phyloP scores from a whole-genome alignment of 2,329 filamentous ascomycete genomes.

The Aspergillus vadensis region DNA sequence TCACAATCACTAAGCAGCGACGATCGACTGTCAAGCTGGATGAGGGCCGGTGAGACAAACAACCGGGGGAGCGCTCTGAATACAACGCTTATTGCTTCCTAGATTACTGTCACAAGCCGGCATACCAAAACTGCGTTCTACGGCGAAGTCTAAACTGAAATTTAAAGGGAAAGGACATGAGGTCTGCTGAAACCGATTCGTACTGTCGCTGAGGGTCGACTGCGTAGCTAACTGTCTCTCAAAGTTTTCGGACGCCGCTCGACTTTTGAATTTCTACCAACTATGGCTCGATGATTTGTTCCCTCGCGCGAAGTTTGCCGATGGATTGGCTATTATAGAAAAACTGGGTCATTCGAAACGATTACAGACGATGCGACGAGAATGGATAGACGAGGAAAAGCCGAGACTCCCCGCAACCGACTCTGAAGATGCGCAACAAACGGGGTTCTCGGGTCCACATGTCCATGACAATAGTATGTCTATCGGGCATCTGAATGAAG shows the following conservation, averaged over 20 bases:
- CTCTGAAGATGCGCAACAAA: not conserved
- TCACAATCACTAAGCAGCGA: constrained; percentile 76
- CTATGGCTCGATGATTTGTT: constrained; percentile 96
- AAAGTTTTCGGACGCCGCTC: constrained; percentile 79
- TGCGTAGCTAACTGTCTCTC: constrained; percentile 6
- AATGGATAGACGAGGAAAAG: constrained; percentile 77
- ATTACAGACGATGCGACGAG: constrained; percentile 71
- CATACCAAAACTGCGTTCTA: constrained; percentile 76
- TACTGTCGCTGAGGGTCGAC: not conserved
- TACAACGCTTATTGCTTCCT: not conserved
- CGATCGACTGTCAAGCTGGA: constrained; percentile 84
- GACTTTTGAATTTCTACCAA: constrained; percentile 87
- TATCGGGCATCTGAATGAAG: not conserved
- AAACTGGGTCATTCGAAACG: constrained; percentile 85
- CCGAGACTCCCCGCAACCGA: constrained; percentile 23
- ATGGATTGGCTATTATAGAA: constrained; percentile 87
- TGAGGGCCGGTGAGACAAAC: constrained; percentile 63
- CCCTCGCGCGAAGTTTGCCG: constrained; percentile 89
- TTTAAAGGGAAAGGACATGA: constrained; percentile 95
- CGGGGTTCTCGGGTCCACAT: not conserved
- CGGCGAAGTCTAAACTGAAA: constrained; percentile 68
- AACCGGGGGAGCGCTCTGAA: not conserved
- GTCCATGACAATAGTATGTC: not conserved
- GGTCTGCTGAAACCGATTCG: constrained; percentile 48
- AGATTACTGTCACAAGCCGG: constrained; percentile 82